Percentiles rank a stretch among this genome's conserved stretches.
Conservation (phyloP, 1,284 basidiomycete genomes). For the Trametes hirsuta region DNA sequence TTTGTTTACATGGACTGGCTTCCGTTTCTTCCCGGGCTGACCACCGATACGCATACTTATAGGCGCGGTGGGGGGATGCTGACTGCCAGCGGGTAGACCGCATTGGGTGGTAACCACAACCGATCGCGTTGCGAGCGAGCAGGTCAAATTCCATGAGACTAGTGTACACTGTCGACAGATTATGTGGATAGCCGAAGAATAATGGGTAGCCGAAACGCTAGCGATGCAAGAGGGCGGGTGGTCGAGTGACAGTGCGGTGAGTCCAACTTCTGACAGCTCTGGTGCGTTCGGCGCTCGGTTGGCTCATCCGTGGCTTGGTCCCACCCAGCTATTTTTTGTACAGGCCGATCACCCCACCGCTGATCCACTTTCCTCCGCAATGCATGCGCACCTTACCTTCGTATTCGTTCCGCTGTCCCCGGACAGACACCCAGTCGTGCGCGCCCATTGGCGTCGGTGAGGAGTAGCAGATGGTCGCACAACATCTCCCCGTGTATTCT, state of each 20-base stretch:
- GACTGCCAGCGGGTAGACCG: too few relatives aligned
- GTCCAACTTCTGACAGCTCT: not conserved
- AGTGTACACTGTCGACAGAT: too few relatives aligned
- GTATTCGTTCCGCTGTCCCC: conserved; percentile 14
- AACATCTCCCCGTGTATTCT: not conserved
- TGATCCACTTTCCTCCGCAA: not conserved
- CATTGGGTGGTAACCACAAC: too few relatives aligned
- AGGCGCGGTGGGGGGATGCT: too few relatives aligned
- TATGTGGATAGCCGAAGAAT: too few relatives aligned
- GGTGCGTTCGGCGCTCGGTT: not conserved
- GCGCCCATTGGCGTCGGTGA: not conserved
- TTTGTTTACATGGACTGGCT: too few relatives aligned
- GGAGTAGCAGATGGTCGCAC: not conserved
- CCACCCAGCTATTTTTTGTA: not conserved
- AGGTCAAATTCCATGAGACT: too few relatives aligned
- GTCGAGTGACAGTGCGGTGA: conserved; percentile 4
- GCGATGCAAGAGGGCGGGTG: conserved; percentile 1
- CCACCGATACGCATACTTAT: too few relatives aligned
- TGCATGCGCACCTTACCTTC: conserved; percentile 14
- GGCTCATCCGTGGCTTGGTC: not conserved
- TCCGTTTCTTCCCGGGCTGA: too few relatives aligned
- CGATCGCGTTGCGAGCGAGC: too few relatives aligned
- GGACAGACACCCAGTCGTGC: conserved; percentile 6
- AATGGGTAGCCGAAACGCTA: not conserved
- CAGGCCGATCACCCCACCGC: not conserved